Conservation (phyloP, 352 stramenopile genomes). For the Albugo candida region DNA sequence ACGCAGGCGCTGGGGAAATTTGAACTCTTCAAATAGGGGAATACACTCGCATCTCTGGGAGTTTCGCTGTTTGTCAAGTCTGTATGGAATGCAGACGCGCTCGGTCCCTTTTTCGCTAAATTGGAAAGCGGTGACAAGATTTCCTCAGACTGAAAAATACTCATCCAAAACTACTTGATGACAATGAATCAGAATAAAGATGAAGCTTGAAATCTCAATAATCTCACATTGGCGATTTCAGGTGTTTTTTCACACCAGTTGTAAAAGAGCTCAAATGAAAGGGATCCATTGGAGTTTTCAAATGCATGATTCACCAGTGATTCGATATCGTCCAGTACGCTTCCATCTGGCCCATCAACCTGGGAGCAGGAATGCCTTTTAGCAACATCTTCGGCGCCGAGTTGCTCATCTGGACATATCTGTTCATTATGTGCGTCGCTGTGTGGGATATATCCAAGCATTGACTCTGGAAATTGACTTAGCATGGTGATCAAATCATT, state of each 20-base stretch:
- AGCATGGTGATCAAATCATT: conserved; percentile 74
- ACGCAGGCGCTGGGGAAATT: too few species aligned
- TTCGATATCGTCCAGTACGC: conserved; percentile 31
- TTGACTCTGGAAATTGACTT: conserved; percentile 61
- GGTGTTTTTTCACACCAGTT: conserved; percentile 70
- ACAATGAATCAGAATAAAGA: neutral
- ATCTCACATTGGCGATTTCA: conserved; percentile 41
- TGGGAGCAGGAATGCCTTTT: too few species aligned
- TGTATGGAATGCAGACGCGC: too few species aligned
- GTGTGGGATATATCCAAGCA: conserved; percentile 8
- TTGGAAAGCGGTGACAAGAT: neutral
- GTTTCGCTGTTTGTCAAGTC: too few species aligned
- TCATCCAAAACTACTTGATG: conserved; percentile 43
- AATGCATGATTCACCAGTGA: conserved; percentile 72
- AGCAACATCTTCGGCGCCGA: conserved; percentile 2
- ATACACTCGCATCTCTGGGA: too few species aligned
- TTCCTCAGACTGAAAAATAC: conserved; percentile 47
- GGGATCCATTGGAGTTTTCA: conserved; percentile 20
- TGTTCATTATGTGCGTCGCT: too few species aligned
- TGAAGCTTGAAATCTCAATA: too few species aligned
- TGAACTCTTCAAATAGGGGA: too few species aligned
- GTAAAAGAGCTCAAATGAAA: conserved; percentile 79
- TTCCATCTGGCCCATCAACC: conserved; percentile 11
- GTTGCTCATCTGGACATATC: conserved; percentile 23
- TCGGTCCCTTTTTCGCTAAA: too few species aligned